phyloP scores from a whole-genome alignment of 1,139 yeast species.

The Yamadazyma trypodendri region DNA sequence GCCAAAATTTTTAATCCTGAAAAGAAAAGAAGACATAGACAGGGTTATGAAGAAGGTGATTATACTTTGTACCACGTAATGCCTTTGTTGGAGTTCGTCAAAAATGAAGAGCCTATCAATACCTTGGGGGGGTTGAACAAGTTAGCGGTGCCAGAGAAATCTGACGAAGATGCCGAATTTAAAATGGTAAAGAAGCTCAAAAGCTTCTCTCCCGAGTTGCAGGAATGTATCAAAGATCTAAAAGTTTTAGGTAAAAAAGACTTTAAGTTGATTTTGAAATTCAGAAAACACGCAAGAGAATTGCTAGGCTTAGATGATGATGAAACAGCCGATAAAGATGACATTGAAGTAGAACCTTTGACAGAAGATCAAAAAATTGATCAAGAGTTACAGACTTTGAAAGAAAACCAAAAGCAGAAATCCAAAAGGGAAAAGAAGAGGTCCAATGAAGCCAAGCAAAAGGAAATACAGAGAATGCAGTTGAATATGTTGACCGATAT shows the following conservation, averaged over 20 bases:
- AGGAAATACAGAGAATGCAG: slow-evolving; percentile 88
- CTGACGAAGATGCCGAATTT: slow-evolving; percentile 56
- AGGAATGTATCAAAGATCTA: slow-evolving; percentile 84
- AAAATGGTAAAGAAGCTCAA: slow-evolving; percentile 67
- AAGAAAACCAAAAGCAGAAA: slow-evolving; percentile 67
- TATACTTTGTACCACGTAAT: slow-evolving; percentile 71
- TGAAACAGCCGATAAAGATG: slow-evolving; percentile 37
- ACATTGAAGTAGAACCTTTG: slow-evolving; percentile 63
- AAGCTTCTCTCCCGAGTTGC: slow-evolving; percentile 72
- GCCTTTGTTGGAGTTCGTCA: slow-evolving; percentile 76
- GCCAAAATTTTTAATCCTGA: slow-evolving; percentile 94
- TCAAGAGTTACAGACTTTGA: slow-evolving; percentile 72
- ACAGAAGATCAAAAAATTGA: slow-evolving; percentile 91
- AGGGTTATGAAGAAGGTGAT: slow-evolving; percentile 97
- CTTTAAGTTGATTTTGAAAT: slow-evolving; percentile 76
- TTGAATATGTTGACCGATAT: slow-evolving; percentile 94
- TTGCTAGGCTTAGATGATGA: slow-evolving; percentile 65
- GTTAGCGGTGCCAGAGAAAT: slow-evolving; percentile 51
- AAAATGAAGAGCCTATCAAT: slow-evolving; percentile 78
- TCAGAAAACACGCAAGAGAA: slow-evolving; percentile 87
- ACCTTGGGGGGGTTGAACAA: slow-evolving; percentile 71
- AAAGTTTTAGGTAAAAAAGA: slow-evolving; percentile 93
- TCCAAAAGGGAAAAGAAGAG: slow-evolving; percentile 78
- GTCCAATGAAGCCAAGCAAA: slow-evolving; percentile 80
- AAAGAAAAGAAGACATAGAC: slow-evolving; percentile 84